A percentile compares a stretch with the other conserved stretches of the same genome.
phyloP scores from a whole-genome alignment of 2,329 filamentous ascomycete genomes.

The Fusarium sp. region DNA sequence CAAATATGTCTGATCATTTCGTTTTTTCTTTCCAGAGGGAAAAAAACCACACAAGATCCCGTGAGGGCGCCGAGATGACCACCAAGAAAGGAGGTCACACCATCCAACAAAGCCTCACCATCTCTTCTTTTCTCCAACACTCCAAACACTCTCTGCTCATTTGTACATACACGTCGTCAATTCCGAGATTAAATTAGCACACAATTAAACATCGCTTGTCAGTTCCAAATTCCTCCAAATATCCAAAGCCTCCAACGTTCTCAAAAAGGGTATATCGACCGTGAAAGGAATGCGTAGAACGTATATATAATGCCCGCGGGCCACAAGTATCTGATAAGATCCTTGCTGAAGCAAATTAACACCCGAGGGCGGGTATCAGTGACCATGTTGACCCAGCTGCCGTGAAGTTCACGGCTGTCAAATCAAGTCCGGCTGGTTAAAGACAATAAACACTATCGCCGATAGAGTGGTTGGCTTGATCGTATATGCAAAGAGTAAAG shows the following conservation, averaged over 20 bases:
- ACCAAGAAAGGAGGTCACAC: constrained; percentile 18
- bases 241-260: constrained; percentile 38
- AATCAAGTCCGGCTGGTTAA: constrained; percentile 14
- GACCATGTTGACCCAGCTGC: constrained; percentile 13
- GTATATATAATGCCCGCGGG: constrained; percentile 42
- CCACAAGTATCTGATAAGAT: constrained; percentile 22
- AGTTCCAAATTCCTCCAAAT: constrained; percentile 32
- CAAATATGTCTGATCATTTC: constrained; percentile 41
- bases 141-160: constrained; percentile 33
- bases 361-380: constrained; percentile 34
- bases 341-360: constrained; percentile 26
- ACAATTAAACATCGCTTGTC: constrained; percentile 36
- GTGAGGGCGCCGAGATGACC: constrained; percentile 21
- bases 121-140: constrained; percentile 23
- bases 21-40: constrained; percentile 32
- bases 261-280: constrained; percentile 49
- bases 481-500: constrained; percentile 44
- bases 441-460: constrained; percentile 53
- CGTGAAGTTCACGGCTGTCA: background rate
- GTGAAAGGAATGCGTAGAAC: constrained; percentile 46
- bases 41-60: constrained; percentile 21
- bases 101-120: constrained; percentile 25
- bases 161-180: constrained; percentile 45
- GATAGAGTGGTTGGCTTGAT: constrained; percentile 44
- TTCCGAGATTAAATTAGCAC: constrained; percentile 35